phyloP scores from a whole-genome alignment of 768 basidiomycete species.

The Suillus subalutaceus region DNA sequence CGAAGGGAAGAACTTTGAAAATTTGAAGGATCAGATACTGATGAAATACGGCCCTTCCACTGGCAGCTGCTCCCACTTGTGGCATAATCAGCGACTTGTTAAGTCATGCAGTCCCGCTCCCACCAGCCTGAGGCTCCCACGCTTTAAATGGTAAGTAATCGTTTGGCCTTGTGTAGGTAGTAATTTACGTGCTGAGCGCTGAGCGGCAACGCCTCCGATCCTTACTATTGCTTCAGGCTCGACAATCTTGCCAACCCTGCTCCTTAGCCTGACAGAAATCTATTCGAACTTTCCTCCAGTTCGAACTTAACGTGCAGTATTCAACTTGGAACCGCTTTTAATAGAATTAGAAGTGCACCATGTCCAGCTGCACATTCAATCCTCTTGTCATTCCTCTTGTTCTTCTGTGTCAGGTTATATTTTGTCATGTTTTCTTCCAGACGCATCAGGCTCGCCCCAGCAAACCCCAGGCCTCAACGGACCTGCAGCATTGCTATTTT shows the following conservation, averaged over 20 bases:
- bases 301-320: neutral
- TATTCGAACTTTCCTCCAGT: neutral
- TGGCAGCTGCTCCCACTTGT: no score
- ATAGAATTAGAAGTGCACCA: neutral
- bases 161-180: neutral
- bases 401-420: neutral
- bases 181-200: neutral
- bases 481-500: slow-evolving; percentile 75
- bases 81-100: neutral
- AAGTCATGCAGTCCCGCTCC: neutral
- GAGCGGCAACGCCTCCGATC: neutral
- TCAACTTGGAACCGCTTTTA: neutral
- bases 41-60: neutral
- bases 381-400: neutral
- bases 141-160: neutral
- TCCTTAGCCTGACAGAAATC: neutral
- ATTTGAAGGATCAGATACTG: neutral
- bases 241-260: neutral
- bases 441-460: neutral
- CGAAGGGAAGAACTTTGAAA: neutral
- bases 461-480: slow-evolving; percentile 1
- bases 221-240: neutral
- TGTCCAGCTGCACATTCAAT: neutral
- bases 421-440: neutral
- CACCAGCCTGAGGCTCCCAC: neutral